These are phyloP conservation scores for Candida ipomoeae DNA, from an alignment of 805 yeast genomes.

Conservation along the genomic window DNA sequence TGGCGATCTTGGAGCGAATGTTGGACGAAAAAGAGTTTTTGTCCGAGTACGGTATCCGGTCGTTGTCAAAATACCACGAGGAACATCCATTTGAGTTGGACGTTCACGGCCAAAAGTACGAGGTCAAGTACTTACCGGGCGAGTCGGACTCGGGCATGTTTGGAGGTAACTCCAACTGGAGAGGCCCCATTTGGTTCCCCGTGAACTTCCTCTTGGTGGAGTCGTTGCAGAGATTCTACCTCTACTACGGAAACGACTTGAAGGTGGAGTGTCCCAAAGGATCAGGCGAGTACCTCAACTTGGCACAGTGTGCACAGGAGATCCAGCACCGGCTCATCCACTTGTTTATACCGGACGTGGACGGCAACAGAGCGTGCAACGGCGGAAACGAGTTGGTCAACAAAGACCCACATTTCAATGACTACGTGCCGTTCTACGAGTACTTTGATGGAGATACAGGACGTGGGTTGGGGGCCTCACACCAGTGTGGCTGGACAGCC, in stretches of 20 bases:
- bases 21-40: conserved; percentile 83
- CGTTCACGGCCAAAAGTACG: conserved; percentile 69
- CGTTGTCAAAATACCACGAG: conserved; percentile 81
- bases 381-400: conserved; percentile 56
- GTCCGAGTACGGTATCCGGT: conserved; percentile 81
- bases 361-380: conserved; percentile 70
- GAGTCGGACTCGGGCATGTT: conserved; percentile 90
- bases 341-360: conserved; percentile 64
- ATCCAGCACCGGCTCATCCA: conserved; percentile 80
- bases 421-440: conserved; percentile 75
- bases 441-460: conserved; percentile 94
- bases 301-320: conserved; percentile 89
- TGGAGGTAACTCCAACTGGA: conserved; percentile 96
- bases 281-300: conserved; percentile 67
- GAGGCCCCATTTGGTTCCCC: conserved; percentile 98
- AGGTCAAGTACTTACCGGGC: conserved; percentile 75
- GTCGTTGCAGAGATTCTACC: conserved; percentile 78
- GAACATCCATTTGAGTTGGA: conserved; percentile 80
- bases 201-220: conserved; percentile 82
- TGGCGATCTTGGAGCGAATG: conserved; percentile 71
- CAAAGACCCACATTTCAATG: conserved; percentile 67
- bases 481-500: conserved; percentile 97
- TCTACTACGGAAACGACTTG: conserved; percentile 82
- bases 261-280: conserved; percentile 87
- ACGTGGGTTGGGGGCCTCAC: conserved; percentile 87